Base-by-base conservation (phyloP, 768 basidiomycete species). In the Asterophora parasitica region DNA sequence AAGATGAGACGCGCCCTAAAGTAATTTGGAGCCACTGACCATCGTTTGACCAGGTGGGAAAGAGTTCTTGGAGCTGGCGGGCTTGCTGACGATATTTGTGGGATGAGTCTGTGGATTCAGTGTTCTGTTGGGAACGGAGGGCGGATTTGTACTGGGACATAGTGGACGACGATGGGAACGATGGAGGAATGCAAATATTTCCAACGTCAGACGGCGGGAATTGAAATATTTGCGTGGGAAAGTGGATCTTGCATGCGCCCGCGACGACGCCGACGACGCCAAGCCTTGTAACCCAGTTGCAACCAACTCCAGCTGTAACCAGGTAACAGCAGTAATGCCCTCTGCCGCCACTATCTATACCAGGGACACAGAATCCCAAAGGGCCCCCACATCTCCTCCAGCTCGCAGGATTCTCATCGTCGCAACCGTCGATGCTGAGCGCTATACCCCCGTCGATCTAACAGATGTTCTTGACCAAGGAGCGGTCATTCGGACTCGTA, bases 11-110 rank as follows among this genome's bases (percentile, higher is more conserved):
- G 60, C 56, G 65, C 35, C 38, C 48, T n/a, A 47, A 44, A 28
- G 26, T 26, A 32, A 50, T 49, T 40, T 39, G 45, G 42, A 36
- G 48, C 36, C 27, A 57, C 63, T 44, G 56, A 82, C 88, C 88
- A 58, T 89, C 86, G 54, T 69, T 71, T 58, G 85, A 77, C 79
- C 79, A 90, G 56, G 59, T 50, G 4, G 88, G 81, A 58, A 88
- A 91, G 50, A 77, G 62, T 60, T 90, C 89, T 63, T 82, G 78
- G 5, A 92, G 79, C 41, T 80, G 77, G 23, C 69, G 66, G 7
- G 81, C 77, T 56, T 88, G 71, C 0, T 67, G 13, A 42, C 75
- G 76, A 58, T 72, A 82, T 60, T 78, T 82, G 49, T 23, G 23
- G 23, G 63, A 58, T 48, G 67, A 55, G 34, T 70, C 70, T 45